These are phyloP conservation scores for Diddensiella santjacobensis DNA, from an alignment of 805 yeast genomes.

Conservation along the genomic window DNA sequence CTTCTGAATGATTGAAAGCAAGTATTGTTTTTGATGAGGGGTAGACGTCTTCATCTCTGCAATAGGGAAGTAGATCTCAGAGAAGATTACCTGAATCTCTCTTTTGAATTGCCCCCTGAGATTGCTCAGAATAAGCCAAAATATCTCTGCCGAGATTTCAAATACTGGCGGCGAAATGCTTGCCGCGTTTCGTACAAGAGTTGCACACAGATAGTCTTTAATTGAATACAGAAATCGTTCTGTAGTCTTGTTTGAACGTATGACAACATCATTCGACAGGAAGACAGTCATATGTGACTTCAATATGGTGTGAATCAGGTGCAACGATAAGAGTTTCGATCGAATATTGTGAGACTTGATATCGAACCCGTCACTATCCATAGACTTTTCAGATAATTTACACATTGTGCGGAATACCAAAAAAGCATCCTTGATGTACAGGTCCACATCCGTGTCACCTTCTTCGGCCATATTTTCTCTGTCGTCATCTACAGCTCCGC, in stretches of 20 bases:
- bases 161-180: slow-evolving; percentile 87
- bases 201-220: slow-evolving; percentile 76
- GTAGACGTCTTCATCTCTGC: slow-evolving; percentile 89
- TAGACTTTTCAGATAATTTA: slow-evolving; percentile 77
- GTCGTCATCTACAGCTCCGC: slow-evolving; percentile 26
- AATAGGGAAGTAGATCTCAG: slow-evolving; percentile 91
- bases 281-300: slow-evolving; percentile 83
- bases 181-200: slow-evolving; percentile 88
- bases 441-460: slow-evolving; percentile 44
- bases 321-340: slow-evolving; percentile 83
- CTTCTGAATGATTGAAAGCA: slow-evolving; percentile 74
- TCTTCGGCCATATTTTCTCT: slow-evolving; percentile 12
- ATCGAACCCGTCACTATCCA: slow-evolving; percentile 59
- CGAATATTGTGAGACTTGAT: slow-evolving; percentile 86
- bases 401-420: slow-evolving; percentile 92
- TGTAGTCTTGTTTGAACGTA: slow-evolving; percentile 32
- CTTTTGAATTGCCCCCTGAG: slow-evolving; percentile 83
- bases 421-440: slow-evolving; percentile 84
- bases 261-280: slow-evolving; percentile 39
- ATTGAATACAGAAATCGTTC: slow-evolving; percentile 71
- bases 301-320: slow-evolving; percentile 79
- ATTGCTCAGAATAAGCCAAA: slow-evolving; percentile 82
- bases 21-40: slow-evolving; percentile 85
- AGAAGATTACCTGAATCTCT: slow-evolving; percentile 90
- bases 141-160: slow-evolving; percentile 86